Conservation (phyloP, 2,329 filamentous ascomycete genomes). For the Cercospora zeae-maydis region DNA sequence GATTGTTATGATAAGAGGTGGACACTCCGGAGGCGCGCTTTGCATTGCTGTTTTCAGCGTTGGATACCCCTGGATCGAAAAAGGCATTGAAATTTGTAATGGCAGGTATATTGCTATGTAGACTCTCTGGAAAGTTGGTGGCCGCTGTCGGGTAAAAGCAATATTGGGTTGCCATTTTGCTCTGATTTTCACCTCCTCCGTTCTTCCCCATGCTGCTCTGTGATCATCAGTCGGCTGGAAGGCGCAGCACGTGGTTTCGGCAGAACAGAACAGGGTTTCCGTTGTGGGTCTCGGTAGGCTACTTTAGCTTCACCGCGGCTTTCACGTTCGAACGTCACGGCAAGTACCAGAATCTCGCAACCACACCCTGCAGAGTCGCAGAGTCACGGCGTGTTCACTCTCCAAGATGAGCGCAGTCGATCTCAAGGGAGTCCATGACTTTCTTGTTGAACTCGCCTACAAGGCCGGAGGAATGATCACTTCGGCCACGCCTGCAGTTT, state of each 20-base stretch:
- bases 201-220: neutral
- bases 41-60: constrained; percentile 8
- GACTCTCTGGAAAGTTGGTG: neutral
- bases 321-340: neutral
- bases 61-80: constrained; percentile 8
- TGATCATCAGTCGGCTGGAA: neutral
- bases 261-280: neutral
- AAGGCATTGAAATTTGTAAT: neutral
- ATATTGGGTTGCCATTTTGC: neutral
- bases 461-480: constrained; percentile 48
- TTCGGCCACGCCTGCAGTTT: constrained; percentile 43
- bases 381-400: neutral
- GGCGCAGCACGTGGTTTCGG: neutral
- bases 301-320: neutral
- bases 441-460: constrained; percentile 46
- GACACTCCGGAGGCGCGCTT: neutral
- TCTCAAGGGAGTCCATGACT: constrained; percentile 49
- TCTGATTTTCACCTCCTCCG: neutral
- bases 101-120: neutral
- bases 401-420: constrained; percentile 31
- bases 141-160: constrained; percentile 6
- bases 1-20: constrained; percentile 43
- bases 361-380: neutral
- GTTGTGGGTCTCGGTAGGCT: neutral
- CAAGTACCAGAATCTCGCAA: neutral